Conservation (phyloP, 2,329 filamentous ascomycete species). For the Microcera coccophila region DNA sequence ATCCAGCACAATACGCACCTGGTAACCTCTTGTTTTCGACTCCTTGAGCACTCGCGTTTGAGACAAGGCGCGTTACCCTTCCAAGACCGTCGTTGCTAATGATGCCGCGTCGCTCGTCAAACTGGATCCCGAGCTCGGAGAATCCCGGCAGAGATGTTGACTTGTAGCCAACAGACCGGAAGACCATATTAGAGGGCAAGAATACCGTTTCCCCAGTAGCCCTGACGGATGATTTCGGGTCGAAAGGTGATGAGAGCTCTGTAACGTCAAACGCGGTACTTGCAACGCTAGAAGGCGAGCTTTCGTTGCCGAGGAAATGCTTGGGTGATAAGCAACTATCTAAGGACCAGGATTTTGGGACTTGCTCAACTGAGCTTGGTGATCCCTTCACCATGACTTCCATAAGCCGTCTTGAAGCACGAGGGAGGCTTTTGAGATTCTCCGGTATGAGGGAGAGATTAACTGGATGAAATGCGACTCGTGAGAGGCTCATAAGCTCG, state of each 20-base stretch:
- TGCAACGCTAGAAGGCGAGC: conserved; percentile 49
- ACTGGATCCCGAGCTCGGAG: conserved; percentile 67
- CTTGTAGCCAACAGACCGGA: conserved; percentile 94
- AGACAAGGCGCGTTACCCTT: conserved; percentile 52
- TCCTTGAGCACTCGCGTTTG: conserved; percentile 24
- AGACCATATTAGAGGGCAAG: conserved; percentile 68
- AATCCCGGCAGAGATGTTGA: conserved; percentile 75
- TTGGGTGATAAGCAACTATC: conserved; percentile 80
- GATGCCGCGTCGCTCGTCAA: conserved; percentile 69
- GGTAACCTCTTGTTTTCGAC: conserved; percentile 46
- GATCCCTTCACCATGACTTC: conserved; percentile 79
- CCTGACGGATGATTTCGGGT: conserved; percentile 45
- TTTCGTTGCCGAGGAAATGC: conserved; percentile 55
- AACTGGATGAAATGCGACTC: conserved; percentile 68
- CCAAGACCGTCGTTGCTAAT: conserved; percentile 80
- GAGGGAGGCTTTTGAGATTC: conserved; percentile 65
- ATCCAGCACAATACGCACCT: conserved; percentile 88
- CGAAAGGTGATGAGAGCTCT: conserved; percentile 52
- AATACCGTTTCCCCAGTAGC: conserved; percentile 47
- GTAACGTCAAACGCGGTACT: conserved; percentile 66
- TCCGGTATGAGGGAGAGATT: conserved; percentile 63
- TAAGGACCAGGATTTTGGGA: conserved; percentile 72
- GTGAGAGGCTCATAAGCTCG: conserved; percentile 75
- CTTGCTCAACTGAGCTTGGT: conserved; percentile 41
- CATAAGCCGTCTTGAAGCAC: conserved; percentile 72